phyloP scores from a whole-genome alignment of 768 basidiomycete species.

The Boletus rubropictus region DNA sequence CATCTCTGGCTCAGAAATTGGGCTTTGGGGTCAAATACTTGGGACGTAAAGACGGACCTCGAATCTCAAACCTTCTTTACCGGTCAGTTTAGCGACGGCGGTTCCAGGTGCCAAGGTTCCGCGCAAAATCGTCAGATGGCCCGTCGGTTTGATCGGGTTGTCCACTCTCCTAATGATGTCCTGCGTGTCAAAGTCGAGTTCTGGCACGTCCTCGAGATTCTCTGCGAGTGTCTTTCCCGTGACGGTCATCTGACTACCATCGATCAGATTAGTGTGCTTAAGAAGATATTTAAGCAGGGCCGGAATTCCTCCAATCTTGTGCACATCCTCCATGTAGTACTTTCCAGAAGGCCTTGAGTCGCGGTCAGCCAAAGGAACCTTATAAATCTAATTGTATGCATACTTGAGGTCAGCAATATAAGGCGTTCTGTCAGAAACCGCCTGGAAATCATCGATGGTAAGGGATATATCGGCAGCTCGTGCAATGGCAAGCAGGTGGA shows the following conservation, averaged over 20 bases:
- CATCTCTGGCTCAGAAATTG: slow-evolving; percentile 1
- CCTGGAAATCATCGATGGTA: slow-evolving; percentile 83
- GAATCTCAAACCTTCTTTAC: slow-evolving; percentile 83
- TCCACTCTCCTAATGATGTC: slow-evolving; percentile 67
- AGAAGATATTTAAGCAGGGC: slow-evolving; percentile 80
- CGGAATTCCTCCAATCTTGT: slow-evolving; percentile 79
- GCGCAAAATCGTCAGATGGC: slow-evolving; percentile 80
- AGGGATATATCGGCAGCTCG: slow-evolving; percentile 71
- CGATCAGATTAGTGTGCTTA: slow-evolving; percentile 71
- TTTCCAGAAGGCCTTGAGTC: slow-evolving; percentile 65
- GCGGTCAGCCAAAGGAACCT: slow-evolving; percentile 2
- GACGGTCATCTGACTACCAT: slow-evolving; percentile 80
- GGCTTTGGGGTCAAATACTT: not conserved
- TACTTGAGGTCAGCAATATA: slow-evolving; percentile 80
- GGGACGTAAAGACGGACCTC: slow-evolving; percentile 44
- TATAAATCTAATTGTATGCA: slow-evolving; percentile 18
- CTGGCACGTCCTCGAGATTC: slow-evolving; percentile 74
- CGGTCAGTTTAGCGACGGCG: slow-evolving; percentile 89
- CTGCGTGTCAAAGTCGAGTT: slow-evolving; percentile 66
- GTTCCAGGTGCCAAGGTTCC: slow-evolving; percentile 87
- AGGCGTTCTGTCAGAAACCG: slow-evolving; percentile 71
- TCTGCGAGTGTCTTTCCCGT: slow-evolving; percentile 88
- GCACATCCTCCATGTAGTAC: slow-evolving; percentile 89
- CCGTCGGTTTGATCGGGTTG: slow-evolving; percentile 81
- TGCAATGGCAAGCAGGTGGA: slow-evolving; percentile 82